phyloP scores from a whole-genome alignment of 371 early-diverging fungal species.

The Parasitella parasitica region DNA sequence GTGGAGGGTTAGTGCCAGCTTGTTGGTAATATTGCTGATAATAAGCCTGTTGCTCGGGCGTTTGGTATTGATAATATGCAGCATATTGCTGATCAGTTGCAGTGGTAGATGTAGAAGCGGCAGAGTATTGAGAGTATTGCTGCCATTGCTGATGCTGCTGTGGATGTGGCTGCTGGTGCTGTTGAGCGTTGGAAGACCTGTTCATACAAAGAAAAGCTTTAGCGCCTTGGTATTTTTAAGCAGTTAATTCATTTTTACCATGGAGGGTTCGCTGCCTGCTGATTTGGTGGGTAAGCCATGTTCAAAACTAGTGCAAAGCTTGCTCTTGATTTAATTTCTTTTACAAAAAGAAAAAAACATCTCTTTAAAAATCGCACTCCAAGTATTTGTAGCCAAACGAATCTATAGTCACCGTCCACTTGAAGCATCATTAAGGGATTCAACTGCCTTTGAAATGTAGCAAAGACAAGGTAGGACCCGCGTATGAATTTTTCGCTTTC shows the following conservation, averaged over 20 bases:
- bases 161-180: constrained; percentile 21
- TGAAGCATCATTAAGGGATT: no score
- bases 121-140: constrained; percentile 11
- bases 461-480: no score
- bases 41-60: constrained; percentile 28
- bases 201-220: no score
- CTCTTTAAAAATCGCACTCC: no score
- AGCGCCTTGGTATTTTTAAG: no score
- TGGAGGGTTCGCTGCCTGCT: constrained; percentile 20
- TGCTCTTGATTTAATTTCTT: neutral
- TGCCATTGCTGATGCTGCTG: constrained; percentile 22
- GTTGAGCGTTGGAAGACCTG: neutral
- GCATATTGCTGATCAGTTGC: constrained; percentile 23
- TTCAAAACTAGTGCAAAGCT: neutral
- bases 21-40: constrained; percentile 36
- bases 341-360: no score
- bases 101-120: neutral
- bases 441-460: no score
- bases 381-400: no score
- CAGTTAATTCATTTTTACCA: constrained; percentile 12
- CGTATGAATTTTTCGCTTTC: neutral
- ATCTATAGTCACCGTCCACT: no score
- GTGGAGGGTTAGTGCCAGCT: constrained; percentile 7
- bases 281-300: constrained; percentile 29
- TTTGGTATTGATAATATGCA: constrained; percentile 22